Evolutionary conservation across 805 yeast genomes (phyloP), one percentile per base, ranked within the genome.

Genomic region (Candida odintsovae): DNA sequence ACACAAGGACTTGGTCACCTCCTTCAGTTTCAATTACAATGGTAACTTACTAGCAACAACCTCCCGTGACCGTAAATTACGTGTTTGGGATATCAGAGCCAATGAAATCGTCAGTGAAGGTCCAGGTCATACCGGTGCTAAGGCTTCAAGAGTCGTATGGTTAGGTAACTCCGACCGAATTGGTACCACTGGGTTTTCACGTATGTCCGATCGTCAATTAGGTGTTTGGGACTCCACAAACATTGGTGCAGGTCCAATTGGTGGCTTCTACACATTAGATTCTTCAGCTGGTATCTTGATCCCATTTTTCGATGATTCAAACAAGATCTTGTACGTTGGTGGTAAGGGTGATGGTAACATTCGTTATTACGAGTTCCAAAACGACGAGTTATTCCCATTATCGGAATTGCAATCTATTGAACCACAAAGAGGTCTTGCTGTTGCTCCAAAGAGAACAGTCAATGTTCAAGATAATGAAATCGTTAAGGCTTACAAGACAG

Each of bases 331-430:
- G 49, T 94, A 85, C 61, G 71, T 94, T 50, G 98, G 96, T 28
- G 99, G 99, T 56, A 92, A 94, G 67, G 97, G 97, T 65, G 99
- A 94, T 66, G 98, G 98, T 58, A 94, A 92, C 65, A 88, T 94
- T 59, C 86, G 97, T 61, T 92, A 92, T 69, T 94, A 72, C 62
- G 99, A 94, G 71, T 89, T 78, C 65, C 89, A 82, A 51, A 80
- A 86, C 58, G 97, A 92, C 59, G 85, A 82, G 58, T 73, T 94
- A 46, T 82, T 74, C 66, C 88, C 86, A 56, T 69, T 94, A 49
- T 86, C 96, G n/a, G 97, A 92, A 64, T 94, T 77, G 65, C 82
- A 83, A 50, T 89, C 97, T 4, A 78, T 82, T 3, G 95, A 88
- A 29, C 94, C 99, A 2, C 99, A 94, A 73, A 85, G 99, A 66